Evolutionary conservation across 495 filamentous ascomycete genomes (phyloP), one percentile per base, ranked within the genome.

Genomic region (Penicillium tannophilum): DNA sequence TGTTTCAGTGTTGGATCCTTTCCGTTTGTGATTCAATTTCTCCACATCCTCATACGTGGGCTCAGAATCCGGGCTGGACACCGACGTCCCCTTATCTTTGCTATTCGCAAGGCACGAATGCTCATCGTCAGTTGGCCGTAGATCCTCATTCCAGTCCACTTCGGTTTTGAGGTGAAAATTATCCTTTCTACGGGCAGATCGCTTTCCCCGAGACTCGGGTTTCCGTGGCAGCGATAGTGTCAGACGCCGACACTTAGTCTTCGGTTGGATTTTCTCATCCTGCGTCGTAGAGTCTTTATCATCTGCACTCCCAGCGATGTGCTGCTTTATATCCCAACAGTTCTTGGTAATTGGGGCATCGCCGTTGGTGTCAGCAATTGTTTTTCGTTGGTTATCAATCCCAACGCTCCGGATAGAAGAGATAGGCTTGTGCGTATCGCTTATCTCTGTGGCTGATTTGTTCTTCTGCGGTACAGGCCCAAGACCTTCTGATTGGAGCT

Each of bases 121-220:
- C 26, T 67, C 64, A 6, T 63, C 64, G 16, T 70, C 64, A 44
- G 66, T 74, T 14, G 65, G 65, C n/a, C 69, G 62, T 17, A 75
- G 53, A 30, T 69, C 72, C 57, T 77, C 70, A 54, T 70, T 68
- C 72, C 68, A 72, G 33, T 74, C 71, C 9, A 77, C 68, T 17
- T 58, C 55, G 1, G 49, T 47, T 42, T 63, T 64, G n/a, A 60
- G 30, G 12, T 52, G 48, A n/a, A 52, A 36, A 12, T 24, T 49
- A 55, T 49, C 45, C 47, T 11, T 42, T n/a, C 58, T 56, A 28
- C 54, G 60, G 14, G 51, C 54, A 6, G 54, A 61, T 3, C 58
- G 52, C 43, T 35, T 48, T 30, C 24, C 56, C 45, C 44, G 55
- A 46, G 26, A 9, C 33, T 52, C 31, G 3, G 17, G n/a, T 7